A percentile compares a stretch with the other conserved stretches of the same genome.
Conservation (phyloP, 176 grass and related monocot genomes). For the Coix lacrymajobi region DNA sequence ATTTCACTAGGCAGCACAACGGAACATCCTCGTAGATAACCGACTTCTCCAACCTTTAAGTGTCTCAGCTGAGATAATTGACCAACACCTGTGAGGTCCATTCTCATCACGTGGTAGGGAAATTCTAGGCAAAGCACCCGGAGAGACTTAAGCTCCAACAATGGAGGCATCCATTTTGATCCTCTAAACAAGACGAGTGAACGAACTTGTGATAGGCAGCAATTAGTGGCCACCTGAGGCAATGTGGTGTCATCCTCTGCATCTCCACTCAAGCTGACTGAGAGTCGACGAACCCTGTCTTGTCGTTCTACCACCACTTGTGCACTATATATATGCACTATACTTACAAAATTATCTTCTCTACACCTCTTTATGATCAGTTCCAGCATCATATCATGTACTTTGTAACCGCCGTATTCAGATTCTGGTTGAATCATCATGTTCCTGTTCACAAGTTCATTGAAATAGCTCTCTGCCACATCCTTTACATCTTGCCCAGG, state of each 20-base stretch:
- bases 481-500: too few species aligned
- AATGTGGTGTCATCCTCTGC: not conserved
- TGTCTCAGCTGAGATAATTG: not conserved
- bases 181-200: too few species aligned
- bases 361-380: not conserved
- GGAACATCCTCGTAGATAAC: not conserved
- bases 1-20: not conserved
- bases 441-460: too few species aligned
- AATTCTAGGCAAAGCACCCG: too few species aligned
- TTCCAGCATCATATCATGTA: too few species aligned
- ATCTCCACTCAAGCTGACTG: not conserved
- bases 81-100: not conserved
- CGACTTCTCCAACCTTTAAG: not conserved
- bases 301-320: too few species aligned
- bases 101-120: too few species aligned
- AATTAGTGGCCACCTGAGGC: not conserved
- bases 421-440: too few species aligned
- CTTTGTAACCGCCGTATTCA: too few species aligned
- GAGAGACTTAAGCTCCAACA: too few species aligned
- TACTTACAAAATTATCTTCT: not conserved
- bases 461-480: too few species aligned
- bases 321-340: not conserved
- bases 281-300: not conserved
- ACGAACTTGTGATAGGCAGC: not conserved
- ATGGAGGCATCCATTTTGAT: too few species aligned